Percentiles rank a stretch among this genome's conserved stretches.
Evolutionary conservation across 371 early-diverging fungal species (phyloP).

Genomic region (Sporodiniella umbellata): DNA sequence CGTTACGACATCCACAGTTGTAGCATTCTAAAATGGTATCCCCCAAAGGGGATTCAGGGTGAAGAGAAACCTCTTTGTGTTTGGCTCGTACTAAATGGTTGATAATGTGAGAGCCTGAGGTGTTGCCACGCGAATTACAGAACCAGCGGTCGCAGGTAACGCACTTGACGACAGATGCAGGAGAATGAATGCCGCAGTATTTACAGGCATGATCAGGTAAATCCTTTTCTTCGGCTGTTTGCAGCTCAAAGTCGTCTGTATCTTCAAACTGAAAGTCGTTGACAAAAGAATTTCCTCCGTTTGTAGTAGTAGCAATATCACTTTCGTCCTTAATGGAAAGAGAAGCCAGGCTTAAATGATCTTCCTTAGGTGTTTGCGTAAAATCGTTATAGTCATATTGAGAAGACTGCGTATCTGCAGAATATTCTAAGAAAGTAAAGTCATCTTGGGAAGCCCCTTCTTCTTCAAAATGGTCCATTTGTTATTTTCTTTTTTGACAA

Average conservation of each 20-base stretch:
- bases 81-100: constrained; percentile 92
- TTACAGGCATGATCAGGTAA: constrained; percentile 88
- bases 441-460: constrained; percentile 50
- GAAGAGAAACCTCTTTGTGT: constrained; percentile 93
- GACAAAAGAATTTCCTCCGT: constrained; percentile 26
- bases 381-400: constrained; percentile 64
- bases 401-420: constrained; percentile 58
- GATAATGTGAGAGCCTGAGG: constrained; percentile 95
- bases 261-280: constrained; percentile 47
- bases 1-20: constrained; percentile 94
- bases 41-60: constrained; percentile 88
- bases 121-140: constrained; percentile 92
- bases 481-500: constrained; percentile 12
- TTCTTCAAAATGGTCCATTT: constrained; percentile 53
- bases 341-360: constrained; percentile 32
- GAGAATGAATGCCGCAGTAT: constrained; percentile 93
- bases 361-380: constrained; percentile 30
- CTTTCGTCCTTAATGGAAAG: constrained; percentile 22
- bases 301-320: constrained; percentile 20
- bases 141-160: constrained; percentile 94
- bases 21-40: constrained; percentile 96
- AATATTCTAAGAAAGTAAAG: constrained; percentile 51
- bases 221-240: constrained; percentile 48
- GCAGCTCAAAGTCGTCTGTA: constrained; percentile 50
- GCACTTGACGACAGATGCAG: constrained; percentile 91